Conservation (phyloP, 2,329 filamentous ascomycete species). For the Cryphonectria radicalis region DNA sequence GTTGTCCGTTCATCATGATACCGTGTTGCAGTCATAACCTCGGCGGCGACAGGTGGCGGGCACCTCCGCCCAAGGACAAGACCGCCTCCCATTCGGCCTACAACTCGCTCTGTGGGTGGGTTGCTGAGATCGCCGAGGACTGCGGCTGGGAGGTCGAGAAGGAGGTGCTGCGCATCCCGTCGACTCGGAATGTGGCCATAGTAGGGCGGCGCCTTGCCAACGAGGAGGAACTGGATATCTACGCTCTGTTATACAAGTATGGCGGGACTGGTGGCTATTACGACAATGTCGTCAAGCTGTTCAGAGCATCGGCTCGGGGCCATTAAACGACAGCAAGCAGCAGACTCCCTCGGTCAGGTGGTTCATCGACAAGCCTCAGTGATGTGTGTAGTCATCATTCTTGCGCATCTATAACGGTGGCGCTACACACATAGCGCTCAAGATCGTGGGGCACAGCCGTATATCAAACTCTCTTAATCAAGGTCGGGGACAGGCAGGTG, state of each 20-base stretch:
- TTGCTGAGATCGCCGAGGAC: slow-evolving; percentile 68
- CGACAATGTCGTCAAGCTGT: slow-evolving; percentile 64
- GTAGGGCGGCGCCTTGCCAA: slow-evolving; percentile 62
- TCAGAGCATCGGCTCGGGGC: slow-evolving; percentile 51
- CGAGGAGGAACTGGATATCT: slow-evolving; percentile 44
- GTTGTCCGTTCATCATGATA: slow-evolving; percentile 86
- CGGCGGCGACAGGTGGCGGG: slow-evolving; percentile 74
- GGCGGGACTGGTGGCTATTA: slow-evolving; percentile 62
- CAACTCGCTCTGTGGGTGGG: slow-evolving; percentile 81
- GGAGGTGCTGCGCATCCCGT: slow-evolving; percentile 89
- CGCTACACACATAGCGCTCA: neutral
- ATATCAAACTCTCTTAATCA: slow-evolving; percentile 41
- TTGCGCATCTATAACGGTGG: neutral
- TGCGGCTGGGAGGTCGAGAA: slow-evolving; percentile 79
- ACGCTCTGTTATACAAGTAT: slow-evolving; percentile 52
- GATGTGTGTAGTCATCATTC: neutral
- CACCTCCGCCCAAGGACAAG: slow-evolving; percentile 58
- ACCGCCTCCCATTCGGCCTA: slow-evolving; percentile 70
- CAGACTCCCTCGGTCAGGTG: neutral
- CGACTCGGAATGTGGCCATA: slow-evolving; percentile 83
- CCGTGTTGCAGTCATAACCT: slow-evolving; percentile 94
- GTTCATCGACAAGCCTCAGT: neutral
- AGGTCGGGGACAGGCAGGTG: slow-evolving; percentile 76
- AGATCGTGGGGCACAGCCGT: neutral
- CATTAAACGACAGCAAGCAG: slow-evolving; percentile 39